These are phyloP conservation scores for Aspergillus sp. DNA, from an alignment of 2,329 filamentous ascomycete genomes.

Conservation along the genomic window DNA sequence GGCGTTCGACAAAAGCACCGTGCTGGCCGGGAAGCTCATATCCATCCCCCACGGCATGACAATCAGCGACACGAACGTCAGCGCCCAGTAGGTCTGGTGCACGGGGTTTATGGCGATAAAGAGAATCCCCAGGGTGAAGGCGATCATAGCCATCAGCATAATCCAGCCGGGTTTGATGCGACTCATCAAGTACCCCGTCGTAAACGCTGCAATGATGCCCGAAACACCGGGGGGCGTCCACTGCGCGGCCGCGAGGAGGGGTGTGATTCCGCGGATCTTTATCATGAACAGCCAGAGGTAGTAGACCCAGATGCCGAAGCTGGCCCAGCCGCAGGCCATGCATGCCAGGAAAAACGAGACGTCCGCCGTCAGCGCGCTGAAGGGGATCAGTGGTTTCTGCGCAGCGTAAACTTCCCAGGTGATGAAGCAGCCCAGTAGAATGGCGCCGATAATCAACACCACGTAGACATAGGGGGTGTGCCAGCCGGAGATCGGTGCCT, in stretches of 20 bases:
- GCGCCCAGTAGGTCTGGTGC: conserved; percentile 35
- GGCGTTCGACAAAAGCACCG: conserved; percentile 51
- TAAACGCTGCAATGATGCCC: conserved; percentile 25
- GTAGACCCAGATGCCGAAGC: conserved; percentile 47
- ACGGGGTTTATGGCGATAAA: conserved; percentile 31
- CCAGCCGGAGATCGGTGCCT: conserved; percentile 53
- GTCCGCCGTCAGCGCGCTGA: conserved; percentile 41
- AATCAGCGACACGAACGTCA: conserved; percentile 18
- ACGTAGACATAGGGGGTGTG: conserved; percentile 45
- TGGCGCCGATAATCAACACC: conserved; percentile 47
- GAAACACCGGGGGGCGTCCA: conserved; percentile 19
- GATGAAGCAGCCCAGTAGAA: conserved; percentile 48
- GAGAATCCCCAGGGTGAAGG: conserved; percentile 24
- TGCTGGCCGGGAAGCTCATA: conserved; percentile 57
- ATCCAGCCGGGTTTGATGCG: conserved; percentile 22
- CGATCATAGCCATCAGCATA: conserved; percentile 24
- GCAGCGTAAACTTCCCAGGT: conserved; percentile 40
- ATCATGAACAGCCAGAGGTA: conserved; percentile 47
- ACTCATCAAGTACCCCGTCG: conserved; percentile 27
- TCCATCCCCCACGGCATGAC: conserved; percentile 38
- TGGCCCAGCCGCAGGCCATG: conserved; percentile 47
- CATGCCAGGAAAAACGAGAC: conserved; percentile 49
- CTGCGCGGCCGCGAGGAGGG: conserved; percentile 21
- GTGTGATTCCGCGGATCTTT: conserved; percentile 22
- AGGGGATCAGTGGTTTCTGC: conserved; percentile 47